Evolutionary conservation across 2,329 filamentous ascomycete genomes (phyloP), one percentile per base, ranked within the genome.

Genomic region (Alternaria infectoria): DNA sequence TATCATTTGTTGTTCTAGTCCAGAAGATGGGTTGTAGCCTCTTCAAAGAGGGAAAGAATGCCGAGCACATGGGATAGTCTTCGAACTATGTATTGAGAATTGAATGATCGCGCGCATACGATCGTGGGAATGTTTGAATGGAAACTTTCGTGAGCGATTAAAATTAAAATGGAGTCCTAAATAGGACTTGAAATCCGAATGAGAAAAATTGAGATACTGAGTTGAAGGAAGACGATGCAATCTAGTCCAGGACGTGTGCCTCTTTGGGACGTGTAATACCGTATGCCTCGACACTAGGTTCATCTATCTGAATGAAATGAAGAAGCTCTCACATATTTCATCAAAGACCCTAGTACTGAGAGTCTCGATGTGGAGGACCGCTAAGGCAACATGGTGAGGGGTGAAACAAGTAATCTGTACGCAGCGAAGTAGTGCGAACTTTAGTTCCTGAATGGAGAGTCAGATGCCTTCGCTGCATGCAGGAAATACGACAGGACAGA

Each of bases 121-220:
- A 3, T 7, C 30, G 4, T 12, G 1, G 13, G 36, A 21, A 40
- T 0, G 1, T 23, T 40, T 6, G 36, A 17, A 2, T 6, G n/a
- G 13, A 40, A 3, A 23, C 2, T 36, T 30, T n/a, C 32, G 19
- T 30, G 21, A 13, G 13, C 28, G 21, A 6, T 52, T 23, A 23
- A 15, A 36, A 2, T 0, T 0, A 11, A 9, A n/a, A 36, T n/a
- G 32, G 0, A 36, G 0, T 0, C 32, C 15, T 3, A 5, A n/a
- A 36, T 36, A 25, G 49, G 13, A 40, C 3, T 12, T 1, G n/a
- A 28, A 10, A 21, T 21, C 5, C 13, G 30, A 17, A 9, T 15
- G 15, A 40, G 19, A 32, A n/a, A 2, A 0, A 12, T 36, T 40
- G 9, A 2, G 19, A 23, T 6, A 17, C 15, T 8, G 15, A 9